These are phyloP conservation scores for Tetradesmus obliquus DNA, from an alignment of 139 green algal genomes.

Conservation along the genomic window DNA sequence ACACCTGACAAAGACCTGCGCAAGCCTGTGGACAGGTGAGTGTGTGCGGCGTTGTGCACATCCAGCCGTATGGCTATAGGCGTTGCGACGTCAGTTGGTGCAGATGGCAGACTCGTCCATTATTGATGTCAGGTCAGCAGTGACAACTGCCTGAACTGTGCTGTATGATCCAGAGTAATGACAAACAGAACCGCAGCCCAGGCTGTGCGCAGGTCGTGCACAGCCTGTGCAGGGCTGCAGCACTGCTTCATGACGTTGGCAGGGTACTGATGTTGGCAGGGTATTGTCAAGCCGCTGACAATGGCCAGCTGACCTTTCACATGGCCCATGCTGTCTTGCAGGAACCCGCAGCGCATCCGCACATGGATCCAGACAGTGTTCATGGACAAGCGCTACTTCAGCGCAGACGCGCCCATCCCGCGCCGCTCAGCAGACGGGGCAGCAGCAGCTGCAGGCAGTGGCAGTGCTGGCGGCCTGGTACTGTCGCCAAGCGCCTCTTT, in stretches of 20 bases:
- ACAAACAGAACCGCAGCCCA: too few relatives aligned
- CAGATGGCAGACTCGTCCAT: not conserved
- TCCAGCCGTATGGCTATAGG: not conserved
- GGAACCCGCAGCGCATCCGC: slow-evolving; percentile 44
- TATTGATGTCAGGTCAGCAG: too few relatives aligned
- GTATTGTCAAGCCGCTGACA: not conserved
- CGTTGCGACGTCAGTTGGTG: too few relatives aligned
- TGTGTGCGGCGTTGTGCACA: not conserved
- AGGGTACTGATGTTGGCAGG: too few relatives aligned
- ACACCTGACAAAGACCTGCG: slow-evolving; percentile 44
- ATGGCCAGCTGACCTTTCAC: not conserved
- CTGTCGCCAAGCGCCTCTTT: not conserved
- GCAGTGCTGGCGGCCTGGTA: not conserved
- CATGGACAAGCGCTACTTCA: slow-evolving; percentile 52
- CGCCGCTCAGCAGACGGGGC: slow-evolving; percentile 21
- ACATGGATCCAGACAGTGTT: slow-evolving; percentile 55
- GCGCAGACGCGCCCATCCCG: slow-evolving; percentile 34
- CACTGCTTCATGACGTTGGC: too few relatives aligned
- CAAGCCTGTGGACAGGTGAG: slow-evolving; percentile 48
- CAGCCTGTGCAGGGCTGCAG: too few relatives aligned
- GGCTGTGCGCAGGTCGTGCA: too few relatives aligned
- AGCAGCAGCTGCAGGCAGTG: slow-evolving; percentile 5
- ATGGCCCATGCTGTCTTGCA: not conserved
- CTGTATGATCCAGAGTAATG: too few relatives aligned
- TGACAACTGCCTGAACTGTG: too few relatives aligned